phyloP scores from a whole-genome alignment of 2,329 filamentous ascomycete species.

The Phaeophleospora eucalypticola region DNA sequence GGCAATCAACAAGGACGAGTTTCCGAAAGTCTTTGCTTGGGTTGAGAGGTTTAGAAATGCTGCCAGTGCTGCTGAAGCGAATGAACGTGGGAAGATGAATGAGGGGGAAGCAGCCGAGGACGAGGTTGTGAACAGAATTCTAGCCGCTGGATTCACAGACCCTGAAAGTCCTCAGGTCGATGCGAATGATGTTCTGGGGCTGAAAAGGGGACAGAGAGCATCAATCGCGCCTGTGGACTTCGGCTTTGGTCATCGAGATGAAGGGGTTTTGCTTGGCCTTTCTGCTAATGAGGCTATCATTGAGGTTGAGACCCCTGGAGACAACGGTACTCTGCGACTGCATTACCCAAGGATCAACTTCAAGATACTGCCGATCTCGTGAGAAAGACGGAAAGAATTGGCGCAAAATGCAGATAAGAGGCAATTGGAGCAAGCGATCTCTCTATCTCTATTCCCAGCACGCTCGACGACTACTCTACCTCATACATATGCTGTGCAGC shows the following conservation, averaged over 20 bases:
- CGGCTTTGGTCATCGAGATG: slow-evolving; percentile 18
- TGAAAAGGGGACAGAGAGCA: slow-evolving; percentile 13
- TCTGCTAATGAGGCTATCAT: slow-evolving; percentile 18
- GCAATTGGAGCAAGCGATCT: too few species aligned
- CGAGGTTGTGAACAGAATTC: slow-evolving; percentile 13
- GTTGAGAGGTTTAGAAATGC: slow-evolving; percentile 12
- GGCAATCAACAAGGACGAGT: slow-evolving; percentile 8
- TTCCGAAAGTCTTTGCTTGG: slow-evolving; percentile 16
- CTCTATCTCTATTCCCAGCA: too few species aligned
- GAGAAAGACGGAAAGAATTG: too few species aligned
- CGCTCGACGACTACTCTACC: too few species aligned
- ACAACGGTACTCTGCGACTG: slow-evolving; percentile 12
- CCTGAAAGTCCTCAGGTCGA: slow-evolving; percentile 2
- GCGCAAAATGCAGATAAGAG: too few species aligned
- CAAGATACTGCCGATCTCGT: slow-evolving; percentile 10
- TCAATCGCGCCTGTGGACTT: slow-evolving; percentile 18
- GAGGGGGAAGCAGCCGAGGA: slow-evolving; percentile 16
- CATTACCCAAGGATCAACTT: slow-evolving; percentile 22
- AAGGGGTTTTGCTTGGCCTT: slow-evolving; percentile 12
- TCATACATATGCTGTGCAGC: slow-evolving; percentile 1
- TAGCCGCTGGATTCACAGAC: slow-evolving; percentile 9
- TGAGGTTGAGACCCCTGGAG: slow-evolving; percentile 9
- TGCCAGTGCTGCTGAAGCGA: slow-evolving; percentile 6
- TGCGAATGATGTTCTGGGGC: slow-evolving; percentile 10
- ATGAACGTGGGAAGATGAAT: slow-evolving; percentile 6